Base-by-base conservation (phyloP, 2,329 filamentous ascomycete species). In the Talaromyces pinophilus region DNA sequence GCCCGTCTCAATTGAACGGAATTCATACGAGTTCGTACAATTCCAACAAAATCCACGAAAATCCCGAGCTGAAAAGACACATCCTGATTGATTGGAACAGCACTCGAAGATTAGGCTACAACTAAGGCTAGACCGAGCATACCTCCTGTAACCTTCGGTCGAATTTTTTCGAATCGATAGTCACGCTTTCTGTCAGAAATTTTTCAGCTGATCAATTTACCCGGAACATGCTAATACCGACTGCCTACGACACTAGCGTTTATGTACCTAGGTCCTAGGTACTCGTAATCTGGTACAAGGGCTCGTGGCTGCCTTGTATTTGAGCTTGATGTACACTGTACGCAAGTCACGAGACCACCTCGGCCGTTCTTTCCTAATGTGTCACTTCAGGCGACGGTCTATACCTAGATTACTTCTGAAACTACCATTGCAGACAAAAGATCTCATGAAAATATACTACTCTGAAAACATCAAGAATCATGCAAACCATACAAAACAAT, bases 21-120 rank as follows among this genome's bases (percentile, higher is more conserved):
- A 11, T 11, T 13, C 52, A 33, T 33, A 19, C 30, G 52, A 33
- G 28, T 19, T 55, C 28, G 10, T 54, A 33, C 50, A n/a, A 11
- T n/a, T 7, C 33, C 50, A 33, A 57, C 30, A 33, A 33, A n/a
- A 11, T 2, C 17, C 28, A 33, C 50, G 25, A 30, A 28, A 38
- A 38, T 35, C 30, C 19, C 54, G 19, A 38, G 54, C 54, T 38
- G 54, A 25, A 57, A 3, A n/a, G n/a, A 22, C 52, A 57, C 28
- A 38, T 38, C 30, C 30, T 35, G 52, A 57, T 22, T 57, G 52
- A 38, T 57, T 57, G 54, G 33, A 17, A 13, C 30, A 5, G 5
- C 17, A 35, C 22, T 59, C 25, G 35, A n/a, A 30, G 35, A 46
- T 50, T 44, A 61, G 59, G 59, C 59, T 61, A 50, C 59, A 61